Evolutionary conservation across 768 basidiomycete species (phyloP).

Genomic region (Leccinum pellstonianum): DNA sequence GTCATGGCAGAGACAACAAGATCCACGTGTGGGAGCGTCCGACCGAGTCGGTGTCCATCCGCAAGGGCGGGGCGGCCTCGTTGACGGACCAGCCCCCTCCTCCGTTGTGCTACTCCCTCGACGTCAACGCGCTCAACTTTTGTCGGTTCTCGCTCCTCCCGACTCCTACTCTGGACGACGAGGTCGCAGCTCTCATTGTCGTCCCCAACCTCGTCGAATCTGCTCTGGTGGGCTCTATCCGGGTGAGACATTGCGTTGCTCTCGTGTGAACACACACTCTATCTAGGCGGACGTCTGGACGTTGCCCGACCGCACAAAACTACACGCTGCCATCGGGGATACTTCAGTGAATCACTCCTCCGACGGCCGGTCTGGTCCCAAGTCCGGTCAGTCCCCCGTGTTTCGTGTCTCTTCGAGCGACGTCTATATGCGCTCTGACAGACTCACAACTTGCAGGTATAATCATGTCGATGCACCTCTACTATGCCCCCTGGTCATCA

Average conservation of each 20-base stretch:
- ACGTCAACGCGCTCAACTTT: conserved; percentile 92
- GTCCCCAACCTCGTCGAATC: conserved; percentile 91
- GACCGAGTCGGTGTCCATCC: conserved; percentile 45
- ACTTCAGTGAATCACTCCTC: conserved; percentile 24
- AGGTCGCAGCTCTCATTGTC: conserved; percentile 56
- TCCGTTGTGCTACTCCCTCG: conserved; percentile 62
- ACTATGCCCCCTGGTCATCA: conserved; percentile 32
- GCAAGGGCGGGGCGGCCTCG: conserved; percentile 56
- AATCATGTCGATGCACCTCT: conserved; percentile 85
- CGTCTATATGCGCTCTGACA: conserved; percentile 54
- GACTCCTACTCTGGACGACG: conserved; percentile 14
- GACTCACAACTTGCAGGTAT: conserved; percentile 68
- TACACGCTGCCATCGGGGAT: conserved; percentile 82
- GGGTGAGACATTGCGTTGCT: neutral
- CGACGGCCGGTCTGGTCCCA: conserved; percentile 52
- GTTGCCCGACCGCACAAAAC: conserved; percentile 61
- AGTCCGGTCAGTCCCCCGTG: conserved; percentile 45
- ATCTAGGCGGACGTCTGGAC: conserved; percentile 84
- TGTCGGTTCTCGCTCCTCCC: conserved; percentile 80
- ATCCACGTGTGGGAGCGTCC: conserved; percentile 69
- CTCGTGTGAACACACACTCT: neutral
- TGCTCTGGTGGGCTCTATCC: conserved; percentile 52
- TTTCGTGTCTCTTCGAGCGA: conserved; percentile 26
- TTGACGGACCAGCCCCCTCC: conserved; percentile 50
- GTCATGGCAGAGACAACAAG: conserved; percentile 87